Base-by-base conservation (phyloP, 768 basidiomycete species). In the Clavaria fumosa region DNA sequence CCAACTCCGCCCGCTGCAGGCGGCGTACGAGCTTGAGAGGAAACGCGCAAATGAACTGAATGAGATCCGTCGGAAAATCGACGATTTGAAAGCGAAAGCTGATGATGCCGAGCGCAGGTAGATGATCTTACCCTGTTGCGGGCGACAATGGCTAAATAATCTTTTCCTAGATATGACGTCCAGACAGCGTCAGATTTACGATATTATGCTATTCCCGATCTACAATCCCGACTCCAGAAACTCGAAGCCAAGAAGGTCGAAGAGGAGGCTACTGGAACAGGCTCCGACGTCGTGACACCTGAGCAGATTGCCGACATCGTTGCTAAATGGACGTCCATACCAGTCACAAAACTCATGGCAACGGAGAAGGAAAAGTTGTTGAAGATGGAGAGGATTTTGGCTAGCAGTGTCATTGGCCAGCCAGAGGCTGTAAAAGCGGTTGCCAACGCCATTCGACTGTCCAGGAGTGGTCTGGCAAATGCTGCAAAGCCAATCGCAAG, bases 261-360 rank as follows among this genome's bases (percentile, higher is more conserved):
- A 43, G 78, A 86, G 47, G 45, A 61, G 66, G 44, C 69, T 81
- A 34, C 62, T 36, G 62, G 67, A 9, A 62, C 67, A 10, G 71
- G 72, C 11, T 55, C 67, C 12, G 82, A 88, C 43, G 65, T 65
- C 7, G 90, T 95, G 33, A 82, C 80, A 3, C 67, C 86, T 12
- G 88, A 91, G 43, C 76, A 84, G 43, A 96, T 99, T 42, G 86
- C 89, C 12, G 85, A 91, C 53, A 90, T 97, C 44, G 88, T 97
- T 18, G 81, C 75, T 14, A 70, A 81, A 40, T 96, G 90, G 90
- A 93, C 89, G 3, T 77, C 75, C 30, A 85, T 97, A 39, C 93
- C 93, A 2, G 82, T 93, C 9, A 82, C 81, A 20, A 68, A 80
- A 15, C 63, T 95, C 26, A 69, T 88, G 63, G 79, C 81, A n/a